phyloP scores from a whole-genome alignment of 192 early-diverging fungal genomes.

The Jimgerdemannia flammicorona region DNA sequence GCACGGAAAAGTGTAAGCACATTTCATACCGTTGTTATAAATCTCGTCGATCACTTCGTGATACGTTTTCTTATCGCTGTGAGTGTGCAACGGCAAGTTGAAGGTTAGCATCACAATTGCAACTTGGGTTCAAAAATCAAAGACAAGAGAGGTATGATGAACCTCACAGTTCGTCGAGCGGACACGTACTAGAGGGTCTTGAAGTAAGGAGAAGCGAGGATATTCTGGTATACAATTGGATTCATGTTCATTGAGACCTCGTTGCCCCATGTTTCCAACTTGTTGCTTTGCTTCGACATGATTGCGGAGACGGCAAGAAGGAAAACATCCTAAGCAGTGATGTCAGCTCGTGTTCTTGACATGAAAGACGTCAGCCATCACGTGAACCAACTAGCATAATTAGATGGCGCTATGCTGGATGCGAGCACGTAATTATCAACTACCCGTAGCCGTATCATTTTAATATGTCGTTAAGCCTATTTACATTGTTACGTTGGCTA shows the following conservation, averaged over 20 bases:
- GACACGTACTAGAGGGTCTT: constrained; percentile 62
- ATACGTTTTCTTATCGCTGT: constrained; percentile 67
- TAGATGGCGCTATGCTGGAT: no score
- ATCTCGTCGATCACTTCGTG: constrained; percentile 78
- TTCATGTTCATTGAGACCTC: constrained; percentile 82
- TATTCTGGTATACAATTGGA: constrained; percentile 64
- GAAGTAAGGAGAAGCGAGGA: constrained; percentile 73
- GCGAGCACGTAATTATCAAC: no score
- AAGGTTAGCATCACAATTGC: not conserved
- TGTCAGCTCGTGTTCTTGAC: no score
- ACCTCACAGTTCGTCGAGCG: not conserved
- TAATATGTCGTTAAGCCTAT: no score
- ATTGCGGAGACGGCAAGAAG: not conserved
- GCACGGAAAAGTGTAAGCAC: not conserved
- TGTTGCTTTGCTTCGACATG: constrained; percentile 36
- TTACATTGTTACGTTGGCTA: no score
- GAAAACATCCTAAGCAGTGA: not conserved
- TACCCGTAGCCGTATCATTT: no score
- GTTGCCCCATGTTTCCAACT: constrained; percentile 69
- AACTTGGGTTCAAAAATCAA: not conserved
- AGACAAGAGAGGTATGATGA: not conserved
- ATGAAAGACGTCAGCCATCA: no score
- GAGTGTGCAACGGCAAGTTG: no score
- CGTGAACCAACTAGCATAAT: no score
- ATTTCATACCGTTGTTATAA: constrained; percentile 53